A percentile compares a stretch with the other conserved stretches of the same genome.
Evolutionary conservation across 169 alveolate species (phyloP).

Genomic region (Cryptosporidium tyzzeri): DNA sequence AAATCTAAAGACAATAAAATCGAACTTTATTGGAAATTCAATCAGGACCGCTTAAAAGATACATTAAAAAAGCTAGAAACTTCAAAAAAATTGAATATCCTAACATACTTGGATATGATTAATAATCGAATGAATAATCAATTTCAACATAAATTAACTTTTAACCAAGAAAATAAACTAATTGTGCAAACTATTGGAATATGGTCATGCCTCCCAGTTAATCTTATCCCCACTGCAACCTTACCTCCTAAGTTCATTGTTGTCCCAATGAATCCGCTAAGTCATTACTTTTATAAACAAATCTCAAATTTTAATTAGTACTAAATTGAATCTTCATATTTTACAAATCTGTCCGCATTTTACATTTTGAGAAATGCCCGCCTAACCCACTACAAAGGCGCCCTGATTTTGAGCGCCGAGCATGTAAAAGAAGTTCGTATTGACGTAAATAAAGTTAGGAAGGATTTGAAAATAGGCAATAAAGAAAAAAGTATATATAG

Average conservation of each 20-base stretch:
- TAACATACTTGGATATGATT: neutral
- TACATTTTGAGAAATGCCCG: neutral
- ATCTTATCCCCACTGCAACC: neutral
- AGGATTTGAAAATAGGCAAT: neutral
- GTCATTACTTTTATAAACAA: neutral
- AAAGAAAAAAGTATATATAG: neutral
- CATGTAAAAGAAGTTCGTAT: neutral
- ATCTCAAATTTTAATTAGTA: neutral
- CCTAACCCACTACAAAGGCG: neutral
- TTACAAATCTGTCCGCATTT: neutral
- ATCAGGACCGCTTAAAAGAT: neutral
- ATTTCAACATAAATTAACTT: neutral
- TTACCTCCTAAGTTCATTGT: conserved; percentile 11
- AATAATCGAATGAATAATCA: neutral
- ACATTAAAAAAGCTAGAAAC: neutral
- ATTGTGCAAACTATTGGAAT: conserved; percentile 23
- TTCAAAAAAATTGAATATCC: neutral
- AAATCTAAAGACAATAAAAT: neutral
- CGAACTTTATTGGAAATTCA: neutral
- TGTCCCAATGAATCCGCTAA: conserved; percentile 17
- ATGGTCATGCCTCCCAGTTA: conserved; percentile 36
- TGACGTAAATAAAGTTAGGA: neutral
- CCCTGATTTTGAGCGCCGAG: neutral
- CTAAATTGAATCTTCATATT: neutral
- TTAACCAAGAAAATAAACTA: neutral